phyloP scores from a whole-genome alignment of 2,329 filamentous ascomycete species.

The Epichloe elymi region DNA sequence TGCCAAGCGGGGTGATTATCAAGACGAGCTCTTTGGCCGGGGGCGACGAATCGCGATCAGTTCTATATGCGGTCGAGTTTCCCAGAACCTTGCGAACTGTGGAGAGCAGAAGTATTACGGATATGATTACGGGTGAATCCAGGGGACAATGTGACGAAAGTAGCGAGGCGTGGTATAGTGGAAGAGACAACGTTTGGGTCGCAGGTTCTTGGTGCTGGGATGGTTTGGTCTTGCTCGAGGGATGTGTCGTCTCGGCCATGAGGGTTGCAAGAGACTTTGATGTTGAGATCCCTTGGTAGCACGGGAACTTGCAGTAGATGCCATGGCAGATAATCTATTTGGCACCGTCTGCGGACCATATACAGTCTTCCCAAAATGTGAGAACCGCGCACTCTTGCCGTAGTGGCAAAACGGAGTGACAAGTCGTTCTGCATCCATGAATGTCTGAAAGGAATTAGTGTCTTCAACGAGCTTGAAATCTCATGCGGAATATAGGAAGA shows the following conservation, averaged over 20 bases:
- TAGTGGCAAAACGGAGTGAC: too few species aligned
- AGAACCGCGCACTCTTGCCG: too few species aligned
- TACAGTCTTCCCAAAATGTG: too few species aligned
- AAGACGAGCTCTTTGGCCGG: conserved; percentile 34
- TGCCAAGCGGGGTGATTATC: conserved; percentile 37
- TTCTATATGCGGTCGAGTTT: conserved; percentile 34
- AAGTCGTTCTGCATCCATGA: too few species aligned
- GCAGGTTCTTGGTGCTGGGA: conserved; percentile 52
- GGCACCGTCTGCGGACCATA: too few species aligned
- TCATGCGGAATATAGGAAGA: too few species aligned
- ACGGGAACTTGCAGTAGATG: too few species aligned
- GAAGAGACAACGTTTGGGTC: conserved; percentile 39
- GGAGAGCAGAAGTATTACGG: conserved; percentile 32
- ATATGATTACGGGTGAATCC: conserved; percentile 19
- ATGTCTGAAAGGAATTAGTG: too few species aligned
- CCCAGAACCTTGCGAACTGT: conserved; percentile 38
- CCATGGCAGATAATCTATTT: too few species aligned
- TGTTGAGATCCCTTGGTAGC: conserved; percentile 17
- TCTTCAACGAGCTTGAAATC: too few species aligned
- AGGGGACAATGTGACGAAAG: too few species aligned
- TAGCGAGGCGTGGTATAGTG: conserved; percentile 33
- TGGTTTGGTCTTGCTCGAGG: conserved; percentile 49
- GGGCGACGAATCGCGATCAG: conserved; percentile 22
- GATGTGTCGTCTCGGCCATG: conserved; percentile 46
- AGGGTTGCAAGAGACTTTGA: conserved; percentile 38